Conservation (phyloP, 2,329 filamentous ascomycete species). For the Aspergillus melleus region DNA sequence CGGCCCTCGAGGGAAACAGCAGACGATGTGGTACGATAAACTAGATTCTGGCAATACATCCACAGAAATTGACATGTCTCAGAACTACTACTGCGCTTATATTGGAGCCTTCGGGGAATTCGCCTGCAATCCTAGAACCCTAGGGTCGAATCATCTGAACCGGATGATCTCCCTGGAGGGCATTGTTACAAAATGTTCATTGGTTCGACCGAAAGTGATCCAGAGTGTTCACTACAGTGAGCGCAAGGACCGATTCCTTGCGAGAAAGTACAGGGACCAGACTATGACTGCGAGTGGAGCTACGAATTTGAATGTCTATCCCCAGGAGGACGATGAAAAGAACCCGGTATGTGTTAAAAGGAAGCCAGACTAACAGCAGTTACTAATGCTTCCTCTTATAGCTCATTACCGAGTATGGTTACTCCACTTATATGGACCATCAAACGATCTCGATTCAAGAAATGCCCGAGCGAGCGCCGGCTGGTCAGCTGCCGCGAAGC, state of each 20-base stretch:
- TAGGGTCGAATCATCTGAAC: constrained; percentile 87
- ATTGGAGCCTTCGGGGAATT: constrained; percentile 94
- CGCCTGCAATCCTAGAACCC: constrained; percentile 88
- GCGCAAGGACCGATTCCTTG: constrained; percentile 79
- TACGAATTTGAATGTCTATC: constrained; percentile 88
- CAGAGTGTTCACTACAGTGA: constrained; percentile 98
- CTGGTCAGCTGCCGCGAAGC: constrained; percentile 89
- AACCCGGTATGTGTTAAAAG: constrained; percentile 61
- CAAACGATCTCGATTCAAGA: constrained; percentile 98
- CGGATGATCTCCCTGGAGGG: constrained; percentile 97
- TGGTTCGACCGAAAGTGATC: constrained; percentile 95
- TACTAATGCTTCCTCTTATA: constrained; percentile 27
- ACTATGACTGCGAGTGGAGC: constrained; percentile 90
- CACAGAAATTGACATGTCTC: constrained; percentile 10
- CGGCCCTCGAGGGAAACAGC: constrained; percentile 73
- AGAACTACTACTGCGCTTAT: constrained; percentile 89
- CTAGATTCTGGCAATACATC: neutral
- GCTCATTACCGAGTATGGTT: constrained; percentile 91
- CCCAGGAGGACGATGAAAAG: constrained; percentile 87
- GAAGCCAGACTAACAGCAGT: neutral
- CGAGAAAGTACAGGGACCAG: constrained; percentile 89
- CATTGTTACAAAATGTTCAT: constrained; percentile 92
- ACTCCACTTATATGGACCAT: constrained; percentile 93
- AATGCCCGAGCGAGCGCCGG: constrained; percentile 95
- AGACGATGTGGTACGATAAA: constrained; percentile 64